Conservation (phyloP, 2,329 filamentous ascomycete genomes). For the Apiospora marii region DNA sequence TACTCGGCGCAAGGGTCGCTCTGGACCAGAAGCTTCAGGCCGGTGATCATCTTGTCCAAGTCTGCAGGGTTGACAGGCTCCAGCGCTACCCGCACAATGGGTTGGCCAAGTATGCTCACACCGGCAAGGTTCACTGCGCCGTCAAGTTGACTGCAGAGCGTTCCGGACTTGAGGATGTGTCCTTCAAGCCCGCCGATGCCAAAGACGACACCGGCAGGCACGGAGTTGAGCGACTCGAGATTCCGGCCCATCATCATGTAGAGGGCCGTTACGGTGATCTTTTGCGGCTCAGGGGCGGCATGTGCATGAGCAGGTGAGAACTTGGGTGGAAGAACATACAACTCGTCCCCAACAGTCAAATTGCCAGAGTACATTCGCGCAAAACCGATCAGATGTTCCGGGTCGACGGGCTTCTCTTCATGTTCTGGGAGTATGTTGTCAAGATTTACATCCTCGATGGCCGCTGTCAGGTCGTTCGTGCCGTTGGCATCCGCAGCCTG, state of each 20-base stretch:
- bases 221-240: constrained; percentile 81
- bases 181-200: constrained; percentile 93
- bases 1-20: constrained; percentile 97
- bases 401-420: constrained; percentile 69
- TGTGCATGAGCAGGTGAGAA: constrained; percentile 84
- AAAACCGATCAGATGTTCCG: constrained; percentile 93
- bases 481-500: constrained; percentile 67
- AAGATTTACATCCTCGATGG: constrained; percentile 68
- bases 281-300: constrained; percentile 75
- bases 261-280: constrained; percentile 84
- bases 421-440: constrained; percentile 57
- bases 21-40: constrained; percentile 86
- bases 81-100: constrained; percentile 95
- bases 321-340: constrained; percentile 93
- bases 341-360: constrained; percentile 84
- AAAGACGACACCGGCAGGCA: constrained; percentile 94
- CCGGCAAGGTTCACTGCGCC: constrained; percentile 92
- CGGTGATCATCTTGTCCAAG: constrained; percentile 92
- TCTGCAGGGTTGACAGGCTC: constrained; percentile 91
- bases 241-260: constrained; percentile 97
- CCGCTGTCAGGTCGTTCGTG: constrained; percentile 63
- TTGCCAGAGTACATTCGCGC: constrained; percentile 93
- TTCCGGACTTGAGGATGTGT: constrained; percentile 94
- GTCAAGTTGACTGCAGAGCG: constrained; percentile 85
- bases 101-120: constrained; percentile 79